Conservation (phyloP, 768 basidiomycete species). For the Strobilomyces echinocephalus region DNA sequence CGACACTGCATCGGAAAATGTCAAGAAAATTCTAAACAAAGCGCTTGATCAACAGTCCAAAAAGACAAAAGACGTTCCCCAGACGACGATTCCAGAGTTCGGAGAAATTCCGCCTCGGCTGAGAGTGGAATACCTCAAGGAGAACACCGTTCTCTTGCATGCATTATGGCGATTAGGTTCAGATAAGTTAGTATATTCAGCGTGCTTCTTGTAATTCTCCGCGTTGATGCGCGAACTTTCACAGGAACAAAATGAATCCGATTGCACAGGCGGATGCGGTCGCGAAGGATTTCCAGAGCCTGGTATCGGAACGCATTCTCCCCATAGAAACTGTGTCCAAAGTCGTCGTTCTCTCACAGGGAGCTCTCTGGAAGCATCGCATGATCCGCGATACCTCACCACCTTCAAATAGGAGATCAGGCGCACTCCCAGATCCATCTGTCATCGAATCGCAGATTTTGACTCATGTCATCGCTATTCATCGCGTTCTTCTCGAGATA, state of each 20-base stretch:
- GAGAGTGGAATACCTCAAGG: slow-evolving; percentile 63
- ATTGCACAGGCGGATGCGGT: slow-evolving; percentile 46
- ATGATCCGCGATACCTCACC: slow-evolving; percentile 55
- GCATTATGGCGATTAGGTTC: slow-evolving; percentile 58
- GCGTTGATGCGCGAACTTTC: slow-evolving; percentile 3
- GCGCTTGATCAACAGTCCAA: slow-evolving; percentile 57
- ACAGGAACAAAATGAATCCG: slow-evolving; percentile 40
- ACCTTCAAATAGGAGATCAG: slow-evolving; percentile 25
- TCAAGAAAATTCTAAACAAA: slow-evolving; percentile 66
- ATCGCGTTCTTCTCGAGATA: slow-evolving; percentile 59
- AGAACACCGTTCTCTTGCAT: slow-evolving; percentile 71
- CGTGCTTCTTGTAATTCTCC: neutral
- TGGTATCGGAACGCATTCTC: slow-evolving; percentile 66
- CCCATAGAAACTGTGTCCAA: slow-evolving; percentile 74
- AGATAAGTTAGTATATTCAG: slow-evolving; percentile 48
- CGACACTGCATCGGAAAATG: slow-evolving; percentile 81
- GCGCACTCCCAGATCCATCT: slow-evolving; percentile 22
- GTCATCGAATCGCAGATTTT: slow-evolving; percentile 62
- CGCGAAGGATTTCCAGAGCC: slow-evolving; percentile 50
- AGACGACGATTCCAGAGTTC: slow-evolving; percentile 28
- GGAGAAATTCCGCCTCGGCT: slow-evolving; percentile 42
- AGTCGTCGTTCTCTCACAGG: slow-evolving; percentile 67
- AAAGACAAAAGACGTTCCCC: slow-evolving; percentile 37
- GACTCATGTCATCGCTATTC: slow-evolving; percentile 61
- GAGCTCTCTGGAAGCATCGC: slow-evolving; percentile 80